These are phyloP conservation scores for Hypoxylon sp. DNA, from an alignment of 2,329 filamentous ascomycete genomes.

Conservation along the genomic window DNA sequence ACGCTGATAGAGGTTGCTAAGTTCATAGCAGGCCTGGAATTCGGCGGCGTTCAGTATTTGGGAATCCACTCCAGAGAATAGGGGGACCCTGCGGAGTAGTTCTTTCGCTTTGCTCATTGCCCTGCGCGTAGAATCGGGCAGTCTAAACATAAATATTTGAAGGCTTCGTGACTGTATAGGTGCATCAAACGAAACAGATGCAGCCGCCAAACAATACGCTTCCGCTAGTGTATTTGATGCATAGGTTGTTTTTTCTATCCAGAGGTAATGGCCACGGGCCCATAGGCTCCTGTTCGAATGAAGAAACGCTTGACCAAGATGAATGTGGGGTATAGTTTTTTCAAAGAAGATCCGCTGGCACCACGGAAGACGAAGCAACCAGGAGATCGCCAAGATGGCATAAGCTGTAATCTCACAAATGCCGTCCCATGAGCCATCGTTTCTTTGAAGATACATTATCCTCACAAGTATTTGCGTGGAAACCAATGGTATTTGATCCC, in stretches of 20 bases:
- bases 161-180: neutral
- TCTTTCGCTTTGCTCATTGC: neutral
- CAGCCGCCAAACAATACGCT: constrained; percentile 43
- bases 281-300: neutral
- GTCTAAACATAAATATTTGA: too few relatives aligned
- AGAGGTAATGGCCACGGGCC: constrained; percentile 39
- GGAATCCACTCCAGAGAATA: neutral
- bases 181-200: neutral
- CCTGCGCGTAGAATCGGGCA: neutral
- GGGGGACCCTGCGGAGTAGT: neutral
- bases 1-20: neutral
- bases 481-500: constrained; percentile 28
- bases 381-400: constrained; percentile 20
- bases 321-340: neutral
- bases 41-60: neutral
- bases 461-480: constrained; percentile 12
- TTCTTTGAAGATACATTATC: constrained; percentile 12
- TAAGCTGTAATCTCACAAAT: constrained; percentile 31
- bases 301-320: constrained; percentile 12
- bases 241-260: constrained; percentile 50
- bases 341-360: neutral
- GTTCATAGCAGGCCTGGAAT: neutral
- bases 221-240: constrained; percentile 42
- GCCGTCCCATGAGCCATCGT: constrained; percentile 24
- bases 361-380: constrained; percentile 16